Percentiles rank a stretch among this genome's conserved stretches.
Evolutionary conservation across 768 basidiomycete species (phyloP).

Genomic region (Lentinula aciculospora): DNA sequence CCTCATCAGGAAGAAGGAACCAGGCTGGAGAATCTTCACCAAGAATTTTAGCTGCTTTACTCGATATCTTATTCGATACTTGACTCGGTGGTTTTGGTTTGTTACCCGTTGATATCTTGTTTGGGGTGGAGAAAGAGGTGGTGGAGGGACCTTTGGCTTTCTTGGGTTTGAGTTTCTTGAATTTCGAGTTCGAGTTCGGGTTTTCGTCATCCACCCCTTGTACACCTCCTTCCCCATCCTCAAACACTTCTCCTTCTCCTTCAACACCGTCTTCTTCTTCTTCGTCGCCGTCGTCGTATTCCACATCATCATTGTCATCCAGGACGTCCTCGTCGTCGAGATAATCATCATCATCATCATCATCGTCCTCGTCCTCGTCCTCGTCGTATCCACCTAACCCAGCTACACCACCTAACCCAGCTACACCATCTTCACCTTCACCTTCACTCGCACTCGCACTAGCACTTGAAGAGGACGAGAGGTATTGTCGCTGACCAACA

Average conservation of each 20-base stretch:
- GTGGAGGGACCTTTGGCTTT: no score
- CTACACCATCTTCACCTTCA: slow-evolving; percentile 3
- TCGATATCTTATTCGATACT: neutral
- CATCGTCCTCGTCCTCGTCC: slow-evolving; percentile 3
- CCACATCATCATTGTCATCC: no score
- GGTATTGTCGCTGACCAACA: no score
- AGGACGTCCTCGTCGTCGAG: no score
- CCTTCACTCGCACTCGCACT: neutral
- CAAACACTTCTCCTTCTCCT: neutral
- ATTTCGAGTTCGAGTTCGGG: no score
- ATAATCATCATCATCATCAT: slow-evolving; percentile 3
- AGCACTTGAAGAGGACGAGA: no score
- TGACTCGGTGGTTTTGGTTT: neutral
- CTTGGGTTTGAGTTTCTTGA: no score
- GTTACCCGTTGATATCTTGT: no score
- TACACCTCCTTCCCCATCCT: neutral
- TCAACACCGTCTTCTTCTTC: no score
- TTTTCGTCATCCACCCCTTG: neutral
- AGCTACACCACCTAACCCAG: neutral
- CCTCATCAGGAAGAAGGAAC: slow-evolving; percentile 74
- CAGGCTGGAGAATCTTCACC: slow-evolving; percentile 45
- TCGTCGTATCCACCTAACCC: neutral
- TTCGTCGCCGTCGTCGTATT: no score
- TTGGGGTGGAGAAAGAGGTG: no score
- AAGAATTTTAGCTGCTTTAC: slow-evolving; percentile 17